Conservation (phyloP, 2,329 filamentous ascomycete genomes). For the Colletotrichum sp. region DNA sequence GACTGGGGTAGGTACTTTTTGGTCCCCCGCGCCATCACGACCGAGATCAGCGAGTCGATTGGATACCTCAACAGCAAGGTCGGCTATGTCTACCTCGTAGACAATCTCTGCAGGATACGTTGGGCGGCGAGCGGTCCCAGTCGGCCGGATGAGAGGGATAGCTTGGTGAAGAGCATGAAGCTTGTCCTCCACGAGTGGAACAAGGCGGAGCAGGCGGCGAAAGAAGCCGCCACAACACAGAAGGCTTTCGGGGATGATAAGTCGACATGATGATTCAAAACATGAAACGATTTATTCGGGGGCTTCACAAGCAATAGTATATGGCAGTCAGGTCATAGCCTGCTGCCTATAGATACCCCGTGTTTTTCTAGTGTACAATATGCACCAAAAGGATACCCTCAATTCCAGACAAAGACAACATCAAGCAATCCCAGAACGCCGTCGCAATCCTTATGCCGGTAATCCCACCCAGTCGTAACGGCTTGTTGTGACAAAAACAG, state of each 20-base stretch:
- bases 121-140: conserved; percentile 87
- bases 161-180: conserved; percentile 68
- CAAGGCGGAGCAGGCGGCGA: conserved; percentile 40
- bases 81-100: conserved; percentile 91
- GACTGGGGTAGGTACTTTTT: conserved; percentile 69
- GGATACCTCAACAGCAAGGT: conserved; percentile 87
- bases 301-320: not conserved
- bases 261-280: not conserved
- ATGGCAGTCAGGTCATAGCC: not conserved
- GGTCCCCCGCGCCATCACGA: conserved; percentile 61
- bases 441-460: conserved; percentile 21
- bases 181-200: conserved; percentile 66
- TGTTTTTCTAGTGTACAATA: conserved; percentile 23
- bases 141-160: conserved; percentile 68
- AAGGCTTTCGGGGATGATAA: not conserved
- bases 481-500: conserved; percentile 14
- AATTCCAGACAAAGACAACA: not conserved
- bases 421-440: conserved; percentile 17
- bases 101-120: conserved; percentile 84
- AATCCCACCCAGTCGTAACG: conserved; percentile 15
- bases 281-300: not conserved
- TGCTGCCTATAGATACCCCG: conserved; percentile 10
- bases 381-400: conserved; percentile 21
- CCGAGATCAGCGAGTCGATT: conserved; percentile 67
- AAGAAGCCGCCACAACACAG: not conserved